Evolutionary conservation across 441 rosid genomes (phyloP).

Genomic region (Gossypium aridum): DNA sequence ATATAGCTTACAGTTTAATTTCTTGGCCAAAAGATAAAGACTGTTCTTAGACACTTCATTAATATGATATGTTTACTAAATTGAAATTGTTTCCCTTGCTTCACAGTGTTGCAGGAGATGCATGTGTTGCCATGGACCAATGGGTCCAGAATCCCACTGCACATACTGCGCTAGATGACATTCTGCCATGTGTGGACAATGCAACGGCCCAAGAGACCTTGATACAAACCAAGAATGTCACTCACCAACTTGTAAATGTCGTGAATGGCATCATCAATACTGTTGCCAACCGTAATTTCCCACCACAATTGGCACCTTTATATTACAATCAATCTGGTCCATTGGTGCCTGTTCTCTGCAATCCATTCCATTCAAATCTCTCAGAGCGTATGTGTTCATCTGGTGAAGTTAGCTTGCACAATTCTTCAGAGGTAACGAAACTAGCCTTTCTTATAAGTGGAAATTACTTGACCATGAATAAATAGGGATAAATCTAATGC

Average conservation of each 20-base stretch:
- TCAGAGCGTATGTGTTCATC: constrained; percentile 46
- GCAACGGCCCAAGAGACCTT: constrained; percentile 79
- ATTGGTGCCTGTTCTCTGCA: constrained; percentile 64
- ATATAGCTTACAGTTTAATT: background rate
- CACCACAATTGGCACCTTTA: constrained; percentile 31
- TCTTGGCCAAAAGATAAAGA: background rate
- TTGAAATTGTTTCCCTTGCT: constrained; percentile 4
- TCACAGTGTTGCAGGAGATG: constrained; percentile 63
- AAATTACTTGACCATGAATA: background rate
- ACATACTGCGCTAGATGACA: constrained; percentile 79
- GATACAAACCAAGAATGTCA: constrained; percentile 47
- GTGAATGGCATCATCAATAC: constrained; percentile 43
- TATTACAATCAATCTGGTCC: constrained; percentile 92
- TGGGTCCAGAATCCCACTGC: constrained; percentile 81
- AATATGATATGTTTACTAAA: background rate
- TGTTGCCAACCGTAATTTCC: constrained; percentile 47
- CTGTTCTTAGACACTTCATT: background rate
- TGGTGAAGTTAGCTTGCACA: constrained; percentile 56
- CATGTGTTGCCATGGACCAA: constrained; percentile 85
- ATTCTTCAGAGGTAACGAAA: constrained; percentile 61
- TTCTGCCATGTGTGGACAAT: constrained; percentile 83
- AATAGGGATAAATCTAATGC: background rate
- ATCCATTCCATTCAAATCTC: constrained; percentile 68
- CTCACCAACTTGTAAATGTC: constrained; percentile 44
- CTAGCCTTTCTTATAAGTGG: background rate